Percentiles rank a stretch among this genome's conserved stretches.
Conservation (phyloP, 2,329 filamentous ascomycete genomes). For the Septoria linicola region DNA sequence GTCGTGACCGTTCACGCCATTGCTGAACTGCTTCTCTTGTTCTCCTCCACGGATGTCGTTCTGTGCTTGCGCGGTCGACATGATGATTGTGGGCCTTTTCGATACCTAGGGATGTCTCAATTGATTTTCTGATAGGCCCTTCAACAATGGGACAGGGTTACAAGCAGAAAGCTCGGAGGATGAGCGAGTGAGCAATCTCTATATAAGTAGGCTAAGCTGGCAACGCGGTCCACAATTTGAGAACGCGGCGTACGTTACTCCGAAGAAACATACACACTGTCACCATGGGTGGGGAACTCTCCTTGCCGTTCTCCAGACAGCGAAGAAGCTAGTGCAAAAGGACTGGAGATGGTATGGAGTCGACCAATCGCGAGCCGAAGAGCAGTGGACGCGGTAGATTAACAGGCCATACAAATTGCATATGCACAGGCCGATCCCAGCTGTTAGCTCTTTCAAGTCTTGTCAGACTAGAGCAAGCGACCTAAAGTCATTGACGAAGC, state of each 20-base stretch:
- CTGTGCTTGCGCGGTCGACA: constrained; percentile 46
- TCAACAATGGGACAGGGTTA: constrained; percentile 10
- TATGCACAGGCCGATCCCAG: constrained; percentile 13
- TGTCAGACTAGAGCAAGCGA: constrained; percentile 1
- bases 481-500: not conserved
- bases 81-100: constrained; percentile 29
- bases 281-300: constrained; percentile 13
- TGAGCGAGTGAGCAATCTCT: constrained; percentile 15
- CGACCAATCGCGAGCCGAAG: constrained; percentile 22
- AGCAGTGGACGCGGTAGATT: constrained; percentile 22
- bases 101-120: not conserved
- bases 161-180: constrained; percentile 1
- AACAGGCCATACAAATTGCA: constrained; percentile 12
- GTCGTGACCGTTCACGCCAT: constrained; percentile 39
- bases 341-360: constrained; percentile 14
- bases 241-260: constrained; percentile 14
- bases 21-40: constrained; percentile 27
- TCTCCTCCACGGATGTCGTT: constrained; percentile 32
- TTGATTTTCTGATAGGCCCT: not conserved
- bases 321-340: constrained; percentile 9
- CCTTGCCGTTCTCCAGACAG: constrained; percentile 16
- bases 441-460: not conserved
- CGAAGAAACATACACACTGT: constrained; percentile 4
- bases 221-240: constrained; percentile 6
- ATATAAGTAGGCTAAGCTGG: constrained; percentile 17